A percentile compares a stretch with the other conserved stretches of the same genome.
phyloP scores from a whole-genome alignment of 2,329 filamentous ascomycete genomes.

The Trichoderma pleuroti region DNA sequence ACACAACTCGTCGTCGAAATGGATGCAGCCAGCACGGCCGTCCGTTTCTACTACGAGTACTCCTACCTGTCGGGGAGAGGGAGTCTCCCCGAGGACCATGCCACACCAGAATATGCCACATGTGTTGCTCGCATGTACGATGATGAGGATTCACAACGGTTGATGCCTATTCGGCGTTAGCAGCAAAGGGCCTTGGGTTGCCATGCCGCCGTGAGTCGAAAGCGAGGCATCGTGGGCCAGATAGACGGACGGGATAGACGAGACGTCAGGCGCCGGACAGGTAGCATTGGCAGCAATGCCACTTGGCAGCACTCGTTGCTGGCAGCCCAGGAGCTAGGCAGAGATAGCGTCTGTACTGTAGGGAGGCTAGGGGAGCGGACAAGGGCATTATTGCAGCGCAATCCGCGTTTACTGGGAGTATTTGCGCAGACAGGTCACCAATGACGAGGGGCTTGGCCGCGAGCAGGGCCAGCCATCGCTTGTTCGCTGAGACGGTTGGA shows the following conservation, averaged over 20 bases:
- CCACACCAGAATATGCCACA: neutral
- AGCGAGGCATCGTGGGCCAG: neutral
- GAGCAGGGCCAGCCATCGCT: neutral
- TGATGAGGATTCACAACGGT: neutral
- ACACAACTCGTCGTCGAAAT: neutral
- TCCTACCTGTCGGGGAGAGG: neutral
- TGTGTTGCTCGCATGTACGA: neutral
- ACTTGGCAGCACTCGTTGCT: slow-evolving; percentile 5
- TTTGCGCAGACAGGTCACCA: slow-evolving; percentile 1
- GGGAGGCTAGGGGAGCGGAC: slow-evolving; percentile 7
- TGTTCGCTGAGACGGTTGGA: neutral
- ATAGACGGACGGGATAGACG: slow-evolving; percentile 10
- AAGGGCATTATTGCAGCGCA: slow-evolving; percentile 8
- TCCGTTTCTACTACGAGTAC: neutral
- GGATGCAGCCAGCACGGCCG: slow-evolving; percentile 9
- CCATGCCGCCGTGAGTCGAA: neutral
- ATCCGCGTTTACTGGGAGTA: slow-evolving; percentile 15
- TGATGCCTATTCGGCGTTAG: neutral
- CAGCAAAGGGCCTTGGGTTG: slow-evolving; percentile 7
- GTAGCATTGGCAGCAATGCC: slow-evolving; percentile 1
- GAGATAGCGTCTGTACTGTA: neutral
- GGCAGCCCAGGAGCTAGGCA: slow-evolving; percentile 1
- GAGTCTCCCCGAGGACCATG: neutral
- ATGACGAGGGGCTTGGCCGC: slow-evolving; percentile 6
- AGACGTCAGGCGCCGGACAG: slow-evolving; percentile 11